phyloP scores from a whole-genome alignment of 2,329 filamentous ascomycete species.

The Lachnellula cervina region DNA sequence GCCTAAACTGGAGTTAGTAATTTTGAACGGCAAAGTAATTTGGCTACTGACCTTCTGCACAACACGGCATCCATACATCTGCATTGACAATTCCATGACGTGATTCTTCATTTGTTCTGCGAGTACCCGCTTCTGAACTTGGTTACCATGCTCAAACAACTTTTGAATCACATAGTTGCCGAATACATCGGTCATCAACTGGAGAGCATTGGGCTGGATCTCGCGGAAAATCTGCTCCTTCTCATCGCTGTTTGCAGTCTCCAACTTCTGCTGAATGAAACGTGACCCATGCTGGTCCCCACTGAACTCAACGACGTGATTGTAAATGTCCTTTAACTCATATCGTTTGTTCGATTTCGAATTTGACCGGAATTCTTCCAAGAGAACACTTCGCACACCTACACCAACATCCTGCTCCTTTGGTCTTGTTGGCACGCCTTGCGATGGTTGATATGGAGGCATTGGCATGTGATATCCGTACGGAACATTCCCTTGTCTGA shows the following conservation, averaged over 20 bases:
- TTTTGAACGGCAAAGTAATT: not conserved
- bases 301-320: constrained; percentile 86
- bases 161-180: constrained; percentile 99
- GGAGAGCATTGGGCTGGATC: constrained; percentile 76
- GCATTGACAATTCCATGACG: constrained; percentile 70
- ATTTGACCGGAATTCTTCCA: constrained; percentile 76
- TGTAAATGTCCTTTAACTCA: constrained; percentile 85
- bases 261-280: constrained; percentile 90
- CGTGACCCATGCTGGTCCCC: constrained; percentile 94
- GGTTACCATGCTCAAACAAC: constrained; percentile 92
- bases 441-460: constrained; percentile 21
- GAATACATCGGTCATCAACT: constrained; percentile 93
- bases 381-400: constrained; percentile 62
- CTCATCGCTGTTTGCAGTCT: constrained; percentile 90
- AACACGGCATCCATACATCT: constrained; percentile 92
- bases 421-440: constrained; percentile 27
- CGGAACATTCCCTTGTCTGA: constrained; percentile 33
- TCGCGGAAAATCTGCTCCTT: constrained; percentile 88
- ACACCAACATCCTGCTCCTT: constrained; percentile 36
- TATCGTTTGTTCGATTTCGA: constrained; percentile 68
- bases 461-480: constrained; percentile 33
- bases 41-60: constrained; percentile 74
- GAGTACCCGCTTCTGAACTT: constrained; percentile 83
- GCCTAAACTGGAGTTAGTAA: constrained; percentile 49
- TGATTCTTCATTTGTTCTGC: constrained; percentile 85